phyloP scores from a whole-genome alignment of 164 flowering plant genomes.

The Sextonia rubra region DNA sequence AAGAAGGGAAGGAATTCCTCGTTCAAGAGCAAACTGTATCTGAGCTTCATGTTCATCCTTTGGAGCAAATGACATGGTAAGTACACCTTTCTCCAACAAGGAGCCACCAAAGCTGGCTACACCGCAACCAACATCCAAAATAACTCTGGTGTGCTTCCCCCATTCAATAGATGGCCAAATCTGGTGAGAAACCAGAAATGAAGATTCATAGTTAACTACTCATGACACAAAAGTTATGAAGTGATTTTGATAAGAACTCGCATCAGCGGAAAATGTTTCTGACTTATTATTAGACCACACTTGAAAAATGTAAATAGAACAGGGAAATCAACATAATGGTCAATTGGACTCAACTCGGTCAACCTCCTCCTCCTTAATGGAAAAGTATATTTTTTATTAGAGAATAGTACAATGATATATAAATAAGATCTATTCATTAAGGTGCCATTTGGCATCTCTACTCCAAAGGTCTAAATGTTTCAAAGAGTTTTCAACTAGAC shows the following conservation, averaged over 20 bases:
- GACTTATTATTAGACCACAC: not conserved
- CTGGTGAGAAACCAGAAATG: constrained; percentile 26
- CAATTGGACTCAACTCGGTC: too few relatives aligned
- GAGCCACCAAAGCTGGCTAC: constrained; percentile 98
- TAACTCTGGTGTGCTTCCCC: constrained; percentile 72
- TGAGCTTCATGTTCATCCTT: constrained; percentile 99
- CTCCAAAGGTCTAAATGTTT: too few relatives aligned
- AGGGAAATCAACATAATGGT: too few relatives aligned
- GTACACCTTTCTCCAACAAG: constrained; percentile 70
- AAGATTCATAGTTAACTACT: not conserved
- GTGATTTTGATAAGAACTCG: too few relatives aligned
- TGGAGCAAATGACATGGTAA: constrained; percentile 95
- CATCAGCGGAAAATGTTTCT: not conserved
- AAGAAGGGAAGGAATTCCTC: constrained; percentile 90
- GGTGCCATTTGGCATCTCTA: too few relatives aligned
- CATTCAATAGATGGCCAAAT: constrained; percentile 52
- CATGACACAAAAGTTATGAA: not conserved
- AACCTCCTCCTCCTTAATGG: too few relatives aligned
- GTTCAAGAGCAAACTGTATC: constrained; percentile 92
- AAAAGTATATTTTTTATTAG: too few relatives aligned
- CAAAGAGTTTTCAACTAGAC: too few relatives aligned
- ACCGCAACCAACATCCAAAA: constrained; percentile 94
- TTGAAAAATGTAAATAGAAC: not conserved
- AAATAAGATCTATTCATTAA: too few relatives aligned
- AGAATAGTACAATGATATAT: too few relatives aligned